These are phyloP conservation scores for Aspergillus sclerotioniger DNA, from an alignment of 495 filamentous ascomycete genomes.

Conservation along the genomic window DNA sequence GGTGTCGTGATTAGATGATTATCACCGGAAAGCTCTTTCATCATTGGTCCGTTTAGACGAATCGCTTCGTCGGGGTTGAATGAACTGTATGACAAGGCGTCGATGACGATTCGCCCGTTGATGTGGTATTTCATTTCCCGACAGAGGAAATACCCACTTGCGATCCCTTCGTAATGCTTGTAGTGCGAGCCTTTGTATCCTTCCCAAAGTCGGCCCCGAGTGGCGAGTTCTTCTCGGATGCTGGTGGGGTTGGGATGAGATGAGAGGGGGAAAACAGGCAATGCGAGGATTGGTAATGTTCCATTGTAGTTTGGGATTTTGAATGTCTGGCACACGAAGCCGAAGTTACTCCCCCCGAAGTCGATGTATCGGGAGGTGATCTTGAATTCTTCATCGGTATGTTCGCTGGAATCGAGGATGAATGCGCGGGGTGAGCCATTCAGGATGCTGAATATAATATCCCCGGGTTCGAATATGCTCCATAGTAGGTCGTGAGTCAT, in stretches of 20 bases:
- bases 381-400: neutral
- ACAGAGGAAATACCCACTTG: conserved; percentile 26
- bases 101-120: conserved; percentile 55
- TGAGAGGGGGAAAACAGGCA: conserved; percentile 55
- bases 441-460: conserved; percentile 35
- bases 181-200: conserved; percentile 60
- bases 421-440: conserved; percentile 39
- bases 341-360: conserved; percentile 59
- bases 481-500: conserved; percentile 60
- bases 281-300: conserved; percentile 52
- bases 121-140: conserved; percentile 46
- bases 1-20: conserved; percentile 19
- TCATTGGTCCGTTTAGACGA: conserved; percentile 9
- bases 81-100: conserved; percentile 37
- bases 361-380: conserved; percentile 46
- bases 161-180: conserved; percentile 56
- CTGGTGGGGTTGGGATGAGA: conserved; percentile 46
- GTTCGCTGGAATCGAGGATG: conserved; percentile 27
- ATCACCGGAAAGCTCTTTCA: conserved; percentile 15
- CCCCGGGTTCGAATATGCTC: conserved; percentile 53
- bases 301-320: conserved; percentile 54
- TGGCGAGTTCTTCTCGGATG: conserved; percentile 31
- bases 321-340: conserved; percentile 41
- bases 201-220: conserved; percentile 51
- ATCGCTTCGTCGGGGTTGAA: conserved; percentile 37